A percentile compares a stretch with the other conserved stretches of the same genome.
Evolutionary conservation across 2,329 filamentous ascomycete species (phyloP).

Genomic region (Epichloe sylvatica): DNA sequence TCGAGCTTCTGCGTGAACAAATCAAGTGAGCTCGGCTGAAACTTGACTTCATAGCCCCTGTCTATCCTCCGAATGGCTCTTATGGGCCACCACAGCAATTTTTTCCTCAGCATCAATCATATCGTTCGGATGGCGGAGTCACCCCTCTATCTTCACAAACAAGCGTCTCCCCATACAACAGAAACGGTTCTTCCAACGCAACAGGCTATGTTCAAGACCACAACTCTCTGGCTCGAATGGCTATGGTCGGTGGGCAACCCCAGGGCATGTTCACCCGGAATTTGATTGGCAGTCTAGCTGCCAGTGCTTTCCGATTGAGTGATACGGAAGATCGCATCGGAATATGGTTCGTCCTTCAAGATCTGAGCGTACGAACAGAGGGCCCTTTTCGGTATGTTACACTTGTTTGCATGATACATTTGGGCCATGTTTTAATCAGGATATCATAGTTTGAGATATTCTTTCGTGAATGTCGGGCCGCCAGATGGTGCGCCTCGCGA

Average conservation of each 20-base stretch:
- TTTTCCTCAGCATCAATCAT: constrained; percentile 20
- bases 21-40: background rate
- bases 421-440: constrained; percentile 8
- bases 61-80: constrained; percentile 18
- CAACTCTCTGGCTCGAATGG: constrained; percentile 19
- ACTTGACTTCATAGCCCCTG: constrained; percentile 7
- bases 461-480: constrained; percentile 72
- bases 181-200: constrained; percentile 12
- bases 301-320: constrained; percentile 72
- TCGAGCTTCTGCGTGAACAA: background rate
- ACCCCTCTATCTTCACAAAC: constrained; percentile 15
- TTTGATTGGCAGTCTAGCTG: constrained; percentile 79
- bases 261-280: constrained; percentile 89
- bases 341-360: constrained; percentile 94
- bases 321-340: constrained; percentile 70
- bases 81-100: constrained; percentile 26
- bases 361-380: constrained; percentile 86
- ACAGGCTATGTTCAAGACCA: constrained; percentile 19
- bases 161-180: constrained; percentile 13
- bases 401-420: background rate
- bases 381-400: constrained; percentile 64
- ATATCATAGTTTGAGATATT: constrained; percentile 42
- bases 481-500: constrained; percentile 22
- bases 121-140: constrained; percentile 15
- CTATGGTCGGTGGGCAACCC: constrained; percentile 33